Conservation (phyloP, 768 basidiomycete genomes). For the Trametes cinnabarina region DNA sequence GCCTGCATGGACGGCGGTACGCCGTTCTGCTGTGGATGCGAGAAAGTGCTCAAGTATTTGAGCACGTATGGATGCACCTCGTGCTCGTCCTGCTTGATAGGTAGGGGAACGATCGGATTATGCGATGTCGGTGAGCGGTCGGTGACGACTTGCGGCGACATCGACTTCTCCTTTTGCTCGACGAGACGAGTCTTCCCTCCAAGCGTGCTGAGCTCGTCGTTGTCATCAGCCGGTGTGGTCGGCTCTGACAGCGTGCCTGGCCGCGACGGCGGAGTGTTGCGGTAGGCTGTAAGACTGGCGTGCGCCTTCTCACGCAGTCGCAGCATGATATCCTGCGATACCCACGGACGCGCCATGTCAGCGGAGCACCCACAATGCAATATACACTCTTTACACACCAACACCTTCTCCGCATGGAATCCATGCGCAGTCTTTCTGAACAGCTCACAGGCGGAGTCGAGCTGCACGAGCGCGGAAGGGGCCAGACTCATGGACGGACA, state of each 20-base stretch:
- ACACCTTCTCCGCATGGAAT: slow-evolving; percentile 55
- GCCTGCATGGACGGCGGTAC: slow-evolving; percentile 26
- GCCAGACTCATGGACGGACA: slow-evolving; percentile 63
- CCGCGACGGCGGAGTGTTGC: slow-evolving; percentile 34
- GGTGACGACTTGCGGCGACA: slow-evolving; percentile 32
- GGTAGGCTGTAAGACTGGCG: slow-evolving; percentile 34
- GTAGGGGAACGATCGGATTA: slow-evolving; percentile 72
- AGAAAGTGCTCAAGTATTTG: slow-evolving; percentile 69
- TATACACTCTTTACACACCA: slow-evolving; percentile 42
- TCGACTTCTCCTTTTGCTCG: slow-evolving; percentile 41
- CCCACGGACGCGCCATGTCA: background rate
- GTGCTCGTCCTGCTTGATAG: slow-evolving; percentile 50
- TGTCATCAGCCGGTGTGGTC: slow-evolving; percentile 54
- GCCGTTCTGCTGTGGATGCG: slow-evolving; percentile 27
- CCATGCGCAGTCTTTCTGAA: slow-evolving; percentile 56
- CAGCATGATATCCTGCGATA: slow-evolving; percentile 51
- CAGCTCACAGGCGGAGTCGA: slow-evolving; percentile 60
- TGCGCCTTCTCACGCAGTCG: slow-evolving; percentile 54
- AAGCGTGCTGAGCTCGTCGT: slow-evolving; percentile 57
- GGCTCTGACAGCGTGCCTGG: slow-evolving; percentile 36
- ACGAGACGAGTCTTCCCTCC: slow-evolving; percentile 65
- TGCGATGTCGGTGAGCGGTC: slow-evolving; percentile 70
- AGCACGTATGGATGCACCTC: slow-evolving; percentile 60
- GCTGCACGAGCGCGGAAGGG: slow-evolving; percentile 60
- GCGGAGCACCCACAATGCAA: background rate